Evolutionary conservation across 2,329 filamentous ascomycete genomes (phyloP), one percentile per base, ranked within the genome.

Genomic region (Keithomyces neogunnii): DNA sequence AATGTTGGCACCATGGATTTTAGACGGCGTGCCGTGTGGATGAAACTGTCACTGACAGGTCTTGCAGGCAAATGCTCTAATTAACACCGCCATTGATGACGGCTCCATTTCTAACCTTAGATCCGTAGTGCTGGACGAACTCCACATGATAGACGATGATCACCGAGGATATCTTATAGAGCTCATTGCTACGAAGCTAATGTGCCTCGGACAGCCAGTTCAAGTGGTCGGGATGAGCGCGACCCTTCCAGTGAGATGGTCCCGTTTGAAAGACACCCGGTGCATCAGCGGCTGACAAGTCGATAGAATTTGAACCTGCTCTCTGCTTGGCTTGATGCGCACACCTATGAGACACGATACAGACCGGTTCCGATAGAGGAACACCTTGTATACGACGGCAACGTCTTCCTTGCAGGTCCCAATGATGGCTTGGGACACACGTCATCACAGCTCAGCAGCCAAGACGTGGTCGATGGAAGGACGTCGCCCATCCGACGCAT

Each of bases 111-210:
- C 74, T n/a, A 75, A 81, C 26, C 69, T 91, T 43, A 80, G 78
- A 45, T 72, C 83, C 9, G 79, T 89, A 19, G 84, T 90, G 11
- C 71, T 90, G 35, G 87, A 91, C 59, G 87, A 91, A 62, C 69
- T 90, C n/a, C 87, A 91, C 63, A 89, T 91, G 85, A 75, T 90
- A 44, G 84, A 89, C 58, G 87, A 90, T 62, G 84, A 85, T 55
- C 78, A 84, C 57, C 80, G 87, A 10, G 87, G 87, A 3, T 90
- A 90, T 62, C 73, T 90, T 1, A 71, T 90, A 50, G 87, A 91
- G 62, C 71, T 90, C 5, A 80, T 89, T 67, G 81, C 84, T 4
- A 86, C 85, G 3, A 90, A 90, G 61, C 62, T 90, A 32, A 68
- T 89, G n/a, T 78, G 82, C 51, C 67, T 90, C 28, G 82, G 80